These are phyloP conservation scores for Kandelia obovata DNA, from an alignment of 345 rosid genomes.

Conservation along the genomic window DNA sequence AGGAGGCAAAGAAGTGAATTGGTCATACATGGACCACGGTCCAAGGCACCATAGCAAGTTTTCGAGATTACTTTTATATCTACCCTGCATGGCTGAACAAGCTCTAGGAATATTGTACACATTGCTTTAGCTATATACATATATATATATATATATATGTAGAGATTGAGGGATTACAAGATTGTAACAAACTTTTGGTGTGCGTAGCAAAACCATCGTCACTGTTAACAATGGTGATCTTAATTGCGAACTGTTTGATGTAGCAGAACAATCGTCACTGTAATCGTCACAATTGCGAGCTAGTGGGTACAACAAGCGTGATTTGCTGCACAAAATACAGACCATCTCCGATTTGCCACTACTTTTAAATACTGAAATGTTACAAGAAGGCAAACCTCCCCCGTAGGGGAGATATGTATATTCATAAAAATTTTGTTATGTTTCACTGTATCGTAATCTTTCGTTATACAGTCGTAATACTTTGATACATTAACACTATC, in stretches of 20 bases:
- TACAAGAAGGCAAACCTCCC: no score
- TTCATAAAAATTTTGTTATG: no score
- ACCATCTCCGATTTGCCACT: no score
- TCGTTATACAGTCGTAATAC: no score
- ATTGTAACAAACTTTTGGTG: background rate
- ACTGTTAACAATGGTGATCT: conserved; percentile 1
- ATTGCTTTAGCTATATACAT: background rate
- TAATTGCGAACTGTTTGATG: background rate
- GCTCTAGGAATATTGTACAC: background rate
- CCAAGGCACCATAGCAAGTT: background rate
- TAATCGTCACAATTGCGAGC: background rate
- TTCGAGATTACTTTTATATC: background rate
- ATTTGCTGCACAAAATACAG: no score
- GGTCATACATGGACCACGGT: background rate
- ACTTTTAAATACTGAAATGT: no score
- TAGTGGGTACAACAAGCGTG: no score
- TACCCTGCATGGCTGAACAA: background rate
- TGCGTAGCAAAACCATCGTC: background rate
- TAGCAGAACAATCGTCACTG: background rate
- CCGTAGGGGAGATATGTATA: no score
- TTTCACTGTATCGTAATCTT: no score
- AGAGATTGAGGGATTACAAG: background rate
- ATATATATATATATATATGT: no score
- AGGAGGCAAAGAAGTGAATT: conserved; percentile 46
- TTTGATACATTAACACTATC: no score